Base-by-base conservation (phyloP, 768 basidiomycete species). In the Russula olivacea region DNA sequence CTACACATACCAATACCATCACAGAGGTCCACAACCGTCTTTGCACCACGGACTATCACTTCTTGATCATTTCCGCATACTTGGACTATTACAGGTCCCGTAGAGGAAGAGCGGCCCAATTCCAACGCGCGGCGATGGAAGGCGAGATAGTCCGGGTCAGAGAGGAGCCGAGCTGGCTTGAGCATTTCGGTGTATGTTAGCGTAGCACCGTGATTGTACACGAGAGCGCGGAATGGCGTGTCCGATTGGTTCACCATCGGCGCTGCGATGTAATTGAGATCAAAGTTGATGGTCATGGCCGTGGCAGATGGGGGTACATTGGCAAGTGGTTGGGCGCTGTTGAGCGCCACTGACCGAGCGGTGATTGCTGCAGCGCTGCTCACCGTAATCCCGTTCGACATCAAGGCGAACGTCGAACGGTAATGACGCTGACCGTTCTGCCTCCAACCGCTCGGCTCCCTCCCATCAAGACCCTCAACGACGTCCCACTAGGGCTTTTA, bases 241-340 rank as follows among this genome's bases (percentile, higher is more conserved):
- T 92, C 89, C 30, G 87, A 89, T 70, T 90, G 89, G 62, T 88
- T 85, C 61, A 91, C 81, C 88, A 90, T 90, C 3, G 88, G 88
- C 8, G 88, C 88, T 8, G 85, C 78, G 58, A 89, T 79, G 61
- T 73, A 77, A 25, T 70, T 65, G 61, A 78, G 66, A 47, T 68
- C 59, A 55, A 59, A 32, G 57, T 43, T 38, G 61, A 51, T 19
- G 23, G 62, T 25, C 54, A 56, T 64, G 21, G 2, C 45, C 54
- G 28, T 28, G 8, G 41, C 9, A 34, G 25, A 32, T 21, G 28
- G 57, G 57, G 48, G 43, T 25, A 25, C 48, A 25, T 48, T 25
- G 9, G 4, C 19, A 9, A 23, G 21, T 0, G 8, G 36, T 36
- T 36, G 36, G 14, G 41, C 43, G 19, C 11, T n/a, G 36, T 36